Conservation (phyloP, 176 grass and related monocot species). For the bread wheat (Triticum aestivum) region IWGSC_CS_RefSeq_v2.1 NC_057804.1:486942343-486942842, state of each 20-base stretch:
- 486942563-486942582: constrained; percentile 11
- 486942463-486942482: not conserved
- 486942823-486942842: constrained; percentile 35
- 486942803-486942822: constrained; percentile 26
- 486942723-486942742: constrained; percentile 30
- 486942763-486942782: constrained; percentile 30
- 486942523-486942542: not conserved
- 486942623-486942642: constrained; percentile 52
- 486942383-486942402: constrained; percentile 83
- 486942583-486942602: constrained; percentile 48
- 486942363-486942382: constrained; percentile 78
- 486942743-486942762: constrained; percentile 16
- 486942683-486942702: constrained; percentile 88
- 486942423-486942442: constrained; percentile 44
- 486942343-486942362: constrained; percentile 94
- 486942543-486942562: constrained; percentile 18
- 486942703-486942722: constrained; percentile 33
- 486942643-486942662: constrained; percentile 74
- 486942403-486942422: constrained; percentile 64
- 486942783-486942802: constrained; percentile 17
- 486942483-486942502: not conserved
- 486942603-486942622: constrained; percentile 72
- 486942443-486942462: not conserved
- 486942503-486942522: too few relatives aligned
- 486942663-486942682: constrained; percentile 98